Evolutionary conservation across 768 basidiomycete species (phyloP).

Genomic region (Trametes cingulata): DNA sequence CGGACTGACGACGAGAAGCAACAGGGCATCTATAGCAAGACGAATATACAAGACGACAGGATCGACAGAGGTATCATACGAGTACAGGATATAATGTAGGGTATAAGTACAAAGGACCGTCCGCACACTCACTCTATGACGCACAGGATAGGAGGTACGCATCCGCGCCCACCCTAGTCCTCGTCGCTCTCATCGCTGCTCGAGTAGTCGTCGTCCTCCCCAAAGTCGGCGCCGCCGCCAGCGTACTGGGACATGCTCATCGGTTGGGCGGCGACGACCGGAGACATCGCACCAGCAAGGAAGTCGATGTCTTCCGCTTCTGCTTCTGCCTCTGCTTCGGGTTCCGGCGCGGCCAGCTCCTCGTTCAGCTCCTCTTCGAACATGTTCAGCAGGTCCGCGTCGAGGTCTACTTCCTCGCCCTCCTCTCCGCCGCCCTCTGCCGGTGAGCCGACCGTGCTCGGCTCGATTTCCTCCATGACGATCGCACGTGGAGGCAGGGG

Average conservation of each 20-base stretch:
- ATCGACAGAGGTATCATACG: slow-evolving; percentile 1
- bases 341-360: slow-evolving; percentile 5
- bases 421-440: slow-evolving; percentile 4
- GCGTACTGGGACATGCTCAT: slow-evolving; percentile 11
- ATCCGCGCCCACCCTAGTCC: slow-evolving; percentile 14
- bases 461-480: slow-evolving; percentile 31
- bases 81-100: slow-evolving; percentile 7
- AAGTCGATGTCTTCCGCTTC: slow-evolving; percentile 24
- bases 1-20: neutral
- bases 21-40: neutral
- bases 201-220: slow-evolving; percentile 32
- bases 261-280: slow-evolving; percentile 19
- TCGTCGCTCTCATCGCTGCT: slow-evolving; percentile 33
- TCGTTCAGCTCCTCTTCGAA: slow-evolving; percentile 23
- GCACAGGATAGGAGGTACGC: neutral
- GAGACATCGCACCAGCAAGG: slow-evolving; percentile 22
- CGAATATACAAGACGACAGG: neutral
- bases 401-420: slow-evolving; percentile 26
- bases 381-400: slow-evolving; percentile 1
- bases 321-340: slow-evolving; percentile 7
- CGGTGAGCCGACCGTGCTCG: too few species aligned
- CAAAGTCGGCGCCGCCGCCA: slow-evolving; percentile 10
- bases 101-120: slow-evolving; percentile 5
- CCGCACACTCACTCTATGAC: neutral
- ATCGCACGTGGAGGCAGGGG: slow-evolving; percentile 21